Conservation (phyloP, 176 grass and related monocot genomes). For the Dendrocalamus sinicus region DNA sequence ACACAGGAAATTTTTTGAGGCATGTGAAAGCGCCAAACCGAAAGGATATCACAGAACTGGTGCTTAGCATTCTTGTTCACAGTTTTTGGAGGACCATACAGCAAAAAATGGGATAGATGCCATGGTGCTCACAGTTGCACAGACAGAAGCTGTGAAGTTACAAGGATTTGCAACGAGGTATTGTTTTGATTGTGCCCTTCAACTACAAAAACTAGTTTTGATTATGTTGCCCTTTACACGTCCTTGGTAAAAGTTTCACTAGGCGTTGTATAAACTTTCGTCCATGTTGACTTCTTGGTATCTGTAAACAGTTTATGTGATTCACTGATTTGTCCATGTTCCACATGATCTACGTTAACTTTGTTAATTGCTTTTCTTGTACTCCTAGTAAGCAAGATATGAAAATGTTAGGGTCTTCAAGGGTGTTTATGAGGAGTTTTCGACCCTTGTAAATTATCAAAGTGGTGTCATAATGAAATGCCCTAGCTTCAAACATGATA, state of each 20-base stretch:
- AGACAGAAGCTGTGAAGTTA: background rate
- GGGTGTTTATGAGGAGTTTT: background rate
- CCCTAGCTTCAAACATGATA: background rate
- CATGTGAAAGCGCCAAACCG: background rate
- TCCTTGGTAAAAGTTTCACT: background rate
- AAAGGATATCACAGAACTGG: conserved; percentile 10
- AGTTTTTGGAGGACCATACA: background rate
- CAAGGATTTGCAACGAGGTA: conserved; percentile 16
- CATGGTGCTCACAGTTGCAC: background rate
- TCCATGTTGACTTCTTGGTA: background rate
- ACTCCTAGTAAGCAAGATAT: background rate
- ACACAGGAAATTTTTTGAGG: background rate
- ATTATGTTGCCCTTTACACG: background rate
- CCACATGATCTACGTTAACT: background rate
- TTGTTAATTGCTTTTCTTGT: background rate
- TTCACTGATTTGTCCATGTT: background rate
- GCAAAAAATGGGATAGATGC: background rate
- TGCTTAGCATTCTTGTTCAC: background rate
- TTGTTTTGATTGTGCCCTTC: conserved; percentile 10
- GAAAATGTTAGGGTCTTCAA: background rate
- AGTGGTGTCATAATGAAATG: background rate
- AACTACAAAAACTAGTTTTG: background rate
- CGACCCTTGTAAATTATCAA: background rate
- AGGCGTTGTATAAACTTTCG: background rate
- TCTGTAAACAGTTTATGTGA: background rate